Evolutionary conservation across 768 basidiomycete genomes (phyloP).

Genomic region (Trametes sanguinea): DNA sequence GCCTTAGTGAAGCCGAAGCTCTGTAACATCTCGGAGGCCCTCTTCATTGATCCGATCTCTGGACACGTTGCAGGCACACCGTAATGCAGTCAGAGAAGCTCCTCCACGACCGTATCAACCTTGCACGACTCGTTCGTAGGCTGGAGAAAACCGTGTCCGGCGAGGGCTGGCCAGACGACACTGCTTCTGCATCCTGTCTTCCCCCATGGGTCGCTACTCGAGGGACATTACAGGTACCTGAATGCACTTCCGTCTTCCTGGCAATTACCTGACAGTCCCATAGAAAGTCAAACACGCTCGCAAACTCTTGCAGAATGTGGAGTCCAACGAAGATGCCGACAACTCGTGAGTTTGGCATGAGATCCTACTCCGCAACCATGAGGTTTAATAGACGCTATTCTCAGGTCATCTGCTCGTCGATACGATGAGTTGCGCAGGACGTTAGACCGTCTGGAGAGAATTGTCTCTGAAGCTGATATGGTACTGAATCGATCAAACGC

Average conservation of each 20-base stretch:
- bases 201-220: conserved; percentile 56
- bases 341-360: conserved; percentile 14
- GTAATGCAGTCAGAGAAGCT: conserved; percentile 26
- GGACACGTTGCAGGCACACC: too few relatives aligned
- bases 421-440: conserved; percentile 50
- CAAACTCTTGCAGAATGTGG: conserved; percentile 58
- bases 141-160: conserved; percentile 56
- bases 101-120: conserved; percentile 67
- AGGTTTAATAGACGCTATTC: not conserved
- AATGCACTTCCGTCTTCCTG: not conserved
- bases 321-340: conserved; percentile 44
- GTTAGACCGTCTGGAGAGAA: conserved; percentile 56
- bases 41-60: too few relatives aligned
- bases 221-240: conserved; percentile 55
- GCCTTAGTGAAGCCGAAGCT: too few relatives aligned
- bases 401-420: conserved; percentile 6
- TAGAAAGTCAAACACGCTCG: conserved; percentile 57
- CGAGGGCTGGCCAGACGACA: conserved; percentile 37
- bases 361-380: too few relatives aligned
- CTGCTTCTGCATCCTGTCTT: conserved; percentile 14
- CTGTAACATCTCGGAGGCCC: too few relatives aligned
- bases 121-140: conserved; percentile 58
- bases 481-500: conserved; percentile 36
- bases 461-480: conserved; percentile 53
- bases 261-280: not conserved